Percentiles rank a stretch among this genome's conserved stretches.
Evolutionary conservation across 306 rosid genomes (phyloP).

Genomic region (Delonix regia): DNA sequence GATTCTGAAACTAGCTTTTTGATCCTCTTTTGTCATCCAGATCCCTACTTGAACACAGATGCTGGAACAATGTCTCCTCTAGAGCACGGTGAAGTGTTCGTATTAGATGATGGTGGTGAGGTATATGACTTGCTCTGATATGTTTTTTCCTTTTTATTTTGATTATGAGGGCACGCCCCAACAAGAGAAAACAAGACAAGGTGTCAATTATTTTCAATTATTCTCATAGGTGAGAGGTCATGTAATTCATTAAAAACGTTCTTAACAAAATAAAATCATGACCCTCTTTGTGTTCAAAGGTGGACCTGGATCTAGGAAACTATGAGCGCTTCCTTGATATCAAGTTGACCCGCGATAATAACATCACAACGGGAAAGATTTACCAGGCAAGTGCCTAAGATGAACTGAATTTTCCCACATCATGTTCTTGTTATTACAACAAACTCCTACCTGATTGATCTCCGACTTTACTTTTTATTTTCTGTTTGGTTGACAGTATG

Average conservation of each 20-base stretch:
- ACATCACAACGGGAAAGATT: constrained; percentile 94
- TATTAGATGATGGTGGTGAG: constrained; percentile 98
- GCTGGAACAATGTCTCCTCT: constrained; percentile 98
- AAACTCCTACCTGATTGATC: constrained; percentile 23
- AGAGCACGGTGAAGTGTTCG: constrained; percentile 96
- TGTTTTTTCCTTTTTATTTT: neutral
- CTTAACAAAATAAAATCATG: constrained; percentile 36
- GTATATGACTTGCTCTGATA: constrained; percentile 45
- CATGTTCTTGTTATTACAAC: neutral
- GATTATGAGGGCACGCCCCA: constrained; percentile 11
- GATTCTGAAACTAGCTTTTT: constrained; percentile 2
- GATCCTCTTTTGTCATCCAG: constrained; percentile 45
- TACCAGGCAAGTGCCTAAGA: constrained; percentile 70
- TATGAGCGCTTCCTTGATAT: constrained; percentile 89
- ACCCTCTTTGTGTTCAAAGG: constrained; percentile 58
- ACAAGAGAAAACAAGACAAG: constrained; percentile 7
- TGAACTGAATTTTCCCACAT: neutral
- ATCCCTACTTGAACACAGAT: constrained; percentile 97
- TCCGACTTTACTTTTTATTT: constrained; percentile 22
- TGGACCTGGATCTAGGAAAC: constrained; percentile 99
- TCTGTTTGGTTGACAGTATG: constrained; percentile 46
- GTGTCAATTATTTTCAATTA: constrained; percentile 32
- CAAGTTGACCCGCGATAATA: constrained; percentile 88
- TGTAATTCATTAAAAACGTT: constrained; percentile 34
- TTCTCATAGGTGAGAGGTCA: constrained; percentile 16